Base-by-base conservation (phyloP, 495 filamentous ascomycete species). In the Penicillium longicatenatum region DNA sequence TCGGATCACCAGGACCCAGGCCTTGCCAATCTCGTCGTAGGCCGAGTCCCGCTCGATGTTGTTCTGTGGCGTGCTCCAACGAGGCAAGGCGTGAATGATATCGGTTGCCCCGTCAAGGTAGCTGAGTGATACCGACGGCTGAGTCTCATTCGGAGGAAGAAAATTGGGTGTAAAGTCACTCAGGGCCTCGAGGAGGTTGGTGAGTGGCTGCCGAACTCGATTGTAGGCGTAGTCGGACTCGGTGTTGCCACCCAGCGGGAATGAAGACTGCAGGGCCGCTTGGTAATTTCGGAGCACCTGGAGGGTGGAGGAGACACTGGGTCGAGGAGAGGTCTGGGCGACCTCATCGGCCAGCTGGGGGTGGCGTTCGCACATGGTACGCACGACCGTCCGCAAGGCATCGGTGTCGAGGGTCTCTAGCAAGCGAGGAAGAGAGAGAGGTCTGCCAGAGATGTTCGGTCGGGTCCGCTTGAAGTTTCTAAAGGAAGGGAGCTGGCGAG, bases 81-180 rank as follows among this genome's bases (percentile, higher is more conserved):
- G 84, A 6, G 94, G 94, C 39, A 98, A 77, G 16, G 85, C 82
- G 70, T 98, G 93, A 45, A 98, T 89, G 43, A 97, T 82, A 50
- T 93, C 87, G 14, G 93, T 98, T 17, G 87, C 94, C 21, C 84
- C 88, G 56, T 98, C 91, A 26, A 98, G 83, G 66, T 90, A 98
- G 55, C 84, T 86, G 58, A 98, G 74, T 6, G 92, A 96, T 11
- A 86, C 75, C 8, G 88, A 83, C 10, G 89, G 75, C 68, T 97
- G 93, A 4, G 85, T 72, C 71, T 98, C 94, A 61, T 90, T 86
- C 0, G 94, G 94, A 11, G 94, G 95, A 4, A 98, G 86, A 64
- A 94, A 98, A 69, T 97, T 92, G 10, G 92, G 92, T 4, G 91
- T 97, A 69, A 93, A 98, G 64, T 98, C 94, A 65, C 86, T 86